Conservation (phyloP, 257 asterid genomes). For the Capsicum baccatum region DNA sequence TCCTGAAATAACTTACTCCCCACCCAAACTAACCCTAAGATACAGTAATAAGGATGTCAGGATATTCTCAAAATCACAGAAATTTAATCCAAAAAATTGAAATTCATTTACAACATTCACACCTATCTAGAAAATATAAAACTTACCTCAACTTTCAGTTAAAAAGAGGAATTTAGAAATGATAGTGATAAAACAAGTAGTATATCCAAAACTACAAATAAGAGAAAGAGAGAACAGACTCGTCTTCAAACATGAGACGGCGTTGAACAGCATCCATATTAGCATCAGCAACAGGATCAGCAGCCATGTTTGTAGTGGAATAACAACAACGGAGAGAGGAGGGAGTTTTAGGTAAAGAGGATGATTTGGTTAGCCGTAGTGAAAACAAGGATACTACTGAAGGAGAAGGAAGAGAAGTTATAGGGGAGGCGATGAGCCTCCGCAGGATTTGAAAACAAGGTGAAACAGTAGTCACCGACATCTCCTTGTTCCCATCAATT, state of each 20-base stretch:
- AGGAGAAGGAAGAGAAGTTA: constrained; percentile 24
- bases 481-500: constrained; percentile 17
- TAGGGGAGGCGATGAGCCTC: constrained; percentile 38
- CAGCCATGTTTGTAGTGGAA: constrained; percentile 59
- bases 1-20: too few relatives aligned
- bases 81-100: not conserved
- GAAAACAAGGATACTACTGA: constrained; percentile 19
- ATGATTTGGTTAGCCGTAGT: constrained; percentile 28
- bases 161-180: not conserved
- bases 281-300: constrained; percentile 63
- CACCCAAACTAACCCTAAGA: too few relatives aligned
- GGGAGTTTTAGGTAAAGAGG: not conserved
- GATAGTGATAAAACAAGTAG: not conserved
- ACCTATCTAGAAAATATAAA: not conserved
- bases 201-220: not conserved
- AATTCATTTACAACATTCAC: not conserved
- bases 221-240: constrained; percentile 48
- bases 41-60: not conserved
- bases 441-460: constrained; percentile 35
- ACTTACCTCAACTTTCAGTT: not conserved
- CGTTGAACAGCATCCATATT: constrained; percentile 94
- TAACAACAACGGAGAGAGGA: constrained; percentile 33
- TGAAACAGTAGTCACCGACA: constrained; percentile 32
- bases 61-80: not conserved
- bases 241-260: constrained; percentile 98